Conservation (phyloP, 768 basidiomycete genomes). For the Gloeophyllum trabeum region DNA sequence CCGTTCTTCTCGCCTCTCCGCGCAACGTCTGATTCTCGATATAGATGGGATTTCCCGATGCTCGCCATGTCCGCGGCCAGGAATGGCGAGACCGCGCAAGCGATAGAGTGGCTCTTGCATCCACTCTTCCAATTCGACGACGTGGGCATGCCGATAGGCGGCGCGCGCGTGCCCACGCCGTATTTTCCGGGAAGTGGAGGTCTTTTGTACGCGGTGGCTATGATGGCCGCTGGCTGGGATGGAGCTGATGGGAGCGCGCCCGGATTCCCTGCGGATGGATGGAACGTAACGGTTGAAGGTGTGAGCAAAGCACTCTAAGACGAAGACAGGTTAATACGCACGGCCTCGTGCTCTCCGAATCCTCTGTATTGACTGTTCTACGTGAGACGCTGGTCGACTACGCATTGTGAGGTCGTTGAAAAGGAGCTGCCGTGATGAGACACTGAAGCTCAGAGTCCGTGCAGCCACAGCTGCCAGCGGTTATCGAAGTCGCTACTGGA, state of each 20-base stretch:
- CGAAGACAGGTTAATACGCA: too few relatives aligned
- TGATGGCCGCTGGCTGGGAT: conserved; percentile 55
- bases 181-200: conserved; percentile 49
- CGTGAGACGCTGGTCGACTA: too few relatives aligned
- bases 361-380: too few relatives aligned
- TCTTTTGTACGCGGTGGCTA: conserved; percentile 38
- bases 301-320: conserved; percentile 22
- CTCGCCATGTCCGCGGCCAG: conserved; percentile 52
- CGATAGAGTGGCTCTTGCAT: conserved; percentile 42
- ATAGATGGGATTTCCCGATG: conserved; percentile 54
- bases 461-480: too few relatives aligned
- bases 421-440: too few relatives aligned
- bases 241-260: conserved; percentile 24
- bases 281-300: conserved; percentile 25
- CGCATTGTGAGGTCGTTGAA: too few relatives aligned
- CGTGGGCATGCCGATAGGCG: conserved; percentile 48
- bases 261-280: conserved; percentile 28
- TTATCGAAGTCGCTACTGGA: too few relatives aligned
- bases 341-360: too few relatives aligned
- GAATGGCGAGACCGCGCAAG: conserved; percentile 34
- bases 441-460: too few relatives aligned
- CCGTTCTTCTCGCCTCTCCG: background rate
- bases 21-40: background rate
- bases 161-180: conserved; percentile 41
- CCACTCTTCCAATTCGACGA: conserved; percentile 48